phyloP scores from a whole-genome alignment of 768 basidiomycete species.

The Suillus fuscotomentosus region DNA sequence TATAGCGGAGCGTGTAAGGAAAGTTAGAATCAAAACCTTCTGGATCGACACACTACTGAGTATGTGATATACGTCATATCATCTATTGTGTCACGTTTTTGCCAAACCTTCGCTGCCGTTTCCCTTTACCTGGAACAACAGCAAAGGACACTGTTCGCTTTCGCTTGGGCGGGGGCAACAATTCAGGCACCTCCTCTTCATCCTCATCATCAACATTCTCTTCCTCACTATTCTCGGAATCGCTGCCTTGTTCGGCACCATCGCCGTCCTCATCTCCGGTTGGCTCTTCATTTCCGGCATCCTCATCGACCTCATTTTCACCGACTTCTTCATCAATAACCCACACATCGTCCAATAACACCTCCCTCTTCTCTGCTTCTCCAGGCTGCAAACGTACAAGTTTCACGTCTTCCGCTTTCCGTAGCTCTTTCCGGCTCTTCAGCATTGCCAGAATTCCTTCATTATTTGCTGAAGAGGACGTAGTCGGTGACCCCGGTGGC shows the following conservation, averaged over 20 bases:
- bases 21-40: constrained; percentile 8
- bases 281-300: constrained; percentile 39
- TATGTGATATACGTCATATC: constrained; percentile 1
- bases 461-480: constrained; percentile 32
- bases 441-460: constrained; percentile 46
- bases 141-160: constrained; percentile 51
- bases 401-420: constrained; percentile 48
- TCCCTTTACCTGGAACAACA: constrained; percentile 16
- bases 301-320: constrained; percentile 32
- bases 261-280: constrained; percentile 29
- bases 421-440: constrained; percentile 63
- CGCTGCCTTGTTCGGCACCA: constrained; percentile 34
- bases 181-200: constrained; percentile 30
- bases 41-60: neutral
- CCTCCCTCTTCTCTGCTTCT: constrained; percentile 37
- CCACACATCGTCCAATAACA: constrained; percentile 40
- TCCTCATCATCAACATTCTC: constrained; percentile 46
- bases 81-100: neutral
- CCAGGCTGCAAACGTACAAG: constrained; percentile 54
- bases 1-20: neutral
- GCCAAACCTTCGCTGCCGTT: constrained; percentile 10
- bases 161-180: constrained; percentile 38
- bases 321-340: constrained; percentile 31
- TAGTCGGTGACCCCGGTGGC: constrained; percentile 35
- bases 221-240: constrained; percentile 37